Conservation (phyloP, 2,329 filamentous ascomycete species). For the Microcera coccophila region DNA sequence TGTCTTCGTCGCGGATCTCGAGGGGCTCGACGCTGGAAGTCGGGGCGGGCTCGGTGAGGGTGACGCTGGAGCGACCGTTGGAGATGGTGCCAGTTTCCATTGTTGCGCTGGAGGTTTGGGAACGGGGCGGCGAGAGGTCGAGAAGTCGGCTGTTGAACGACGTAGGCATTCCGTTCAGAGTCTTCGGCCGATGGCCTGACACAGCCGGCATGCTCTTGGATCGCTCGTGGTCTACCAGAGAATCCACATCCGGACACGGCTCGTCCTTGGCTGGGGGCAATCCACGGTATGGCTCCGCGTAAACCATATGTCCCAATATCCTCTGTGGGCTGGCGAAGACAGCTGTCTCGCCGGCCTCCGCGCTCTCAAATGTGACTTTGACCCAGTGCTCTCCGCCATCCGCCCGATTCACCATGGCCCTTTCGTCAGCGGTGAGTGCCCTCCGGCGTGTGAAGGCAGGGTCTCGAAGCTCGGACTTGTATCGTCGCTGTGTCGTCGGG, state of each 20-base stretch:
- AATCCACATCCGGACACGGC: slow-evolving; percentile 53
- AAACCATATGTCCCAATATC: slow-evolving; percentile 66
- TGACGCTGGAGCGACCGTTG: slow-evolving; percentile 43
- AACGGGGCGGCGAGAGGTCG: slow-evolving; percentile 42
- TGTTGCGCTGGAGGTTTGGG: slow-evolving; percentile 52
- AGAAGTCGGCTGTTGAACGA: slow-evolving; percentile 37
- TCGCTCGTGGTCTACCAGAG: slow-evolving; percentile 29
- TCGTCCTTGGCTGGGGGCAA: slow-evolving; percentile 61
- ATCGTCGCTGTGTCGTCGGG: slow-evolving; percentile 65
- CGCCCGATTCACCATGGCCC: slow-evolving; percentile 74
- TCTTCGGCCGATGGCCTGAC: slow-evolving; percentile 26
- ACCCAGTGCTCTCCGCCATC: slow-evolving; percentile 90
- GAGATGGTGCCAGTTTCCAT: slow-evolving; percentile 54
- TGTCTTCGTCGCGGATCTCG: slow-evolving; percentile 33
- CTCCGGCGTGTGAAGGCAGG: slow-evolving; percentile 63
- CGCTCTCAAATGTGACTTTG: slow-evolving; percentile 75
- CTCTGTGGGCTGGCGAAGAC: slow-evolving; percentile 67
- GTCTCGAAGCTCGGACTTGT: slow-evolving; percentile 70
- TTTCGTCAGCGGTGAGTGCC: slow-evolving; percentile 66
- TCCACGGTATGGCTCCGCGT: slow-evolving; percentile 66
- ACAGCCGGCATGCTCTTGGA: slow-evolving; percentile 36
- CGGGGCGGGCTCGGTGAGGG: slow-evolving; percentile 36
- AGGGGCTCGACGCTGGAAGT: slow-evolving; percentile 26
- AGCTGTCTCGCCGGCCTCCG: slow-evolving; percentile 66
- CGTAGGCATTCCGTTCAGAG: slow-evolving; percentile 31